Percentiles rank a stretch among this genome's conserved stretches.
Evolutionary conservation across 2,329 filamentous ascomycete species (phyloP).

Genomic region (Aspergillus flavus): DNA sequence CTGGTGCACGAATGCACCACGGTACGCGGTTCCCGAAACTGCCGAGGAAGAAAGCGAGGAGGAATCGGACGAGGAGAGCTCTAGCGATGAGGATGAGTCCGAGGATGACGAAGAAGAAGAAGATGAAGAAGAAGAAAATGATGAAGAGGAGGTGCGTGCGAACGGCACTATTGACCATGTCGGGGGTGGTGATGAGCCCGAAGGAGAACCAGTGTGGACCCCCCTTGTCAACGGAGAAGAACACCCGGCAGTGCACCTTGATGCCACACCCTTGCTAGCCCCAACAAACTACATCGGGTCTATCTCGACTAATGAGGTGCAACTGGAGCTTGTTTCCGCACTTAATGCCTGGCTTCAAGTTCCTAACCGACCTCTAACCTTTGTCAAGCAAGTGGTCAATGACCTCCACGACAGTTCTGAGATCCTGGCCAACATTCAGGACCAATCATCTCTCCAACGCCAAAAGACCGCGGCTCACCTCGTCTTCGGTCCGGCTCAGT

Average conservation of each 20-base stretch:
- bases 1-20: slow-evolving; percentile 15
- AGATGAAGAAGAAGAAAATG: slow-evolving; percentile 4
- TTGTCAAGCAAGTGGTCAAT: slow-evolving; percentile 29
- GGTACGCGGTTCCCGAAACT: slow-evolving; percentile 9
- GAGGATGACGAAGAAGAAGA: background rate
- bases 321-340: slow-evolving; percentile 25
- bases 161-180: background rate
- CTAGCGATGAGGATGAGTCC: background rate
- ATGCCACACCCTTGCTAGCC: slow-evolving; percentile 11
- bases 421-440: slow-evolving; percentile 45
- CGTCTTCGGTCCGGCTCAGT: slow-evolving; percentile 40
- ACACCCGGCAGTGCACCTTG: slow-evolving; percentile 3
- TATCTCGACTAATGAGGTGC: slow-evolving; percentile 30
- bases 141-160: background rate
- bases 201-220: slow-evolving; percentile 4
- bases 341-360: slow-evolving; percentile 36
- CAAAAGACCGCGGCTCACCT: slow-evolving; percentile 40
- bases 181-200: background rate
- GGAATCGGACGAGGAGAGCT: slow-evolving; percentile 5
- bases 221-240: slow-evolving; percentile 11
- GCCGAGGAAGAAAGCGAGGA: slow-evolving; percentile 8
- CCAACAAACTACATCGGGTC: slow-evolving; percentile 29
- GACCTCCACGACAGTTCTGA: slow-evolving; percentile 34
- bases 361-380: slow-evolving; percentile 15
- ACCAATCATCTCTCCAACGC: slow-evolving; percentile 37